Conservation (phyloP, 257 asterid genomes). For the Avicennia marina region DNA sequence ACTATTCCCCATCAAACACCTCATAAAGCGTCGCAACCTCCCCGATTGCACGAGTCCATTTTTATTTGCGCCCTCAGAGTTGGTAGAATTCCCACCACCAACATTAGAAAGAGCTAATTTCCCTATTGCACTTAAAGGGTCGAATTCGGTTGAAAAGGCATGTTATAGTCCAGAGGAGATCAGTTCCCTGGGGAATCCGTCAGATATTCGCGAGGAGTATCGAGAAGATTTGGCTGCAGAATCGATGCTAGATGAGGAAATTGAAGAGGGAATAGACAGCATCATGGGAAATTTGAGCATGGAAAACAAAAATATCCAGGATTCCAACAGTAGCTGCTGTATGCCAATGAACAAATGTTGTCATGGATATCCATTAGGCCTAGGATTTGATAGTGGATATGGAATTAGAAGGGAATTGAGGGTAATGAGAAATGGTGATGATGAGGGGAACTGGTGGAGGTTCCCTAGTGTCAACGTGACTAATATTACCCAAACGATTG, state of each 20-base stretch:
- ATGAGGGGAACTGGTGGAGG: conserved; percentile 66
- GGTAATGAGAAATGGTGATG: conserved; percentile 51
- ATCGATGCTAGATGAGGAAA: conserved; percentile 69
- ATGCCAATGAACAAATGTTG: conserved; percentile 22
- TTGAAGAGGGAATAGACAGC: conserved; percentile 71
- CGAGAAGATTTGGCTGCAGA: conserved; percentile 59
- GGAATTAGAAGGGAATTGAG: conserved; percentile 44
- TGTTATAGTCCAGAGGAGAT: conserved; percentile 56
- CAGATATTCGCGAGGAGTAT: conserved; percentile 25
- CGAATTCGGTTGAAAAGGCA: conserved; percentile 27
- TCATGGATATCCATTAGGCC: conserved; percentile 62
- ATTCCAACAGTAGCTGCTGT: neutral
- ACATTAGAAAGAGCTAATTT: conserved; percentile 19
- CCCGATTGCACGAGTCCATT: conserved; percentile 22
- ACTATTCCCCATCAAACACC: conserved; percentile 54
- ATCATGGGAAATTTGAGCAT: conserved; percentile 56
- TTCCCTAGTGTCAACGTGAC: conserved; percentile 46
- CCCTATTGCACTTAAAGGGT: conserved; percentile 16
- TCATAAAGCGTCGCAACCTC: conserved; percentile 44
- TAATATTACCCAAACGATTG: conserved; percentile 39
- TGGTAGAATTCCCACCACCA: conserved; percentile 31
- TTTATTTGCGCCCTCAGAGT: conserved; percentile 45
- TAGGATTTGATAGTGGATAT: conserved; percentile 46
- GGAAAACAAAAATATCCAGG: conserved; percentile 11
- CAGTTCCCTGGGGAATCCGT: conserved; percentile 21